phyloP scores from a whole-genome alignment of 768 basidiomycete genomes.

The Leccinum disarticulatum region DNA sequence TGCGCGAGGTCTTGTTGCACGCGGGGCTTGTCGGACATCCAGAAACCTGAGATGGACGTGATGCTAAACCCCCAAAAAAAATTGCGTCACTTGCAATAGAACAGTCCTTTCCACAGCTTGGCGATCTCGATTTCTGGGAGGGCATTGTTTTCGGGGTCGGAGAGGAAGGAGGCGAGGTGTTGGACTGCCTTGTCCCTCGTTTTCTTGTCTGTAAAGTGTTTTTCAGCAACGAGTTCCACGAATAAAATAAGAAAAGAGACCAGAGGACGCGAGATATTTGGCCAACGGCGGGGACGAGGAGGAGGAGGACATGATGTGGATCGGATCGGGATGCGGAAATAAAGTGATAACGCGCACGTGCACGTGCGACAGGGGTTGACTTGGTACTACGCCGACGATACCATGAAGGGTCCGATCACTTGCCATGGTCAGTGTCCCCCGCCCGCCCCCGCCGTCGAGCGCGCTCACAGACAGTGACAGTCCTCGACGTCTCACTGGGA shows the following conservation, averaged over 20 bases:
- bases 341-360: too few relatives aligned
- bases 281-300: conserved; percentile 61
- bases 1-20: conserved; percentile 90
- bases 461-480: conserved; percentile 38
- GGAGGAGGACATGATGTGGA: conserved; percentile 33
- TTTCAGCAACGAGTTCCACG: not conserved
- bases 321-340: conserved; percentile 24
- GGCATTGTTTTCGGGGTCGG: conserved; percentile 54
- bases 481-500: conserved; percentile 83
- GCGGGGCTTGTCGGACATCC: conserved; percentile 99
- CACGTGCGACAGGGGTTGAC: not conserved
- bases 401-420: conserved; percentile 82
- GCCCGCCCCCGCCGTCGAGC: not conserved
- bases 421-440: conserved; percentile 67
- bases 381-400: too few relatives aligned
- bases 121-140: conserved; percentile 77
- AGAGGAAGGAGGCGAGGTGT: conserved; percentile 76
- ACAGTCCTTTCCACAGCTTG: conserved; percentile 97
- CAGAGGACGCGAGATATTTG: conserved; percentile 91
- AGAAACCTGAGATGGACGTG: conserved; percentile 66
- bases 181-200: conserved; percentile 90
- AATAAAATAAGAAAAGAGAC: conserved; percentile 40
- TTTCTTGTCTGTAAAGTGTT: conserved; percentile 67
- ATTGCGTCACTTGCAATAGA: conserved; percentile 69
- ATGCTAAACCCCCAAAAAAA: not conserved